Evolutionary conservation across 768 basidiomycete genomes (phyloP), one percentile per base, ranked within the genome.

Genomic region (Mycena venus): DNA sequence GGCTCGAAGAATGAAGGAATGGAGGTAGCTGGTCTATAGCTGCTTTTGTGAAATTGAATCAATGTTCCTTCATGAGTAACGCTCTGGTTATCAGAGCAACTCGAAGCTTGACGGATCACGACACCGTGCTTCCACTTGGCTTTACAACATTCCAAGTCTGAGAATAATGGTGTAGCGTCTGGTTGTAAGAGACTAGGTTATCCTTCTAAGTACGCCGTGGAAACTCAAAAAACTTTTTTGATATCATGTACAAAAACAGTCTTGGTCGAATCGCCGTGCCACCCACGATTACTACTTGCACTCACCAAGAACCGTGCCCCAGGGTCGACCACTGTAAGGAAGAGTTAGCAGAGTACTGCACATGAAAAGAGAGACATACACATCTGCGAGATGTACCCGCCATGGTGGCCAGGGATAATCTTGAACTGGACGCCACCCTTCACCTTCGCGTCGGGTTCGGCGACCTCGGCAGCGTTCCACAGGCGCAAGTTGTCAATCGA

Each of bases 381-480:
- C 91, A 99, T 95, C 79, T 96, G 93, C 3, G 96, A 98, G 4
- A 99, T 91, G 78, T 93, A 94, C 11, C 97, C 98, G 42, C 97
- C 97, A 84, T 98, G 96, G 85, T 98, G 98, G 0, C 97, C 98
- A 14, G 96, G 93, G 42, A 99, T 94, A 73, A 99, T 97, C 85
- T 96, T 97, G 88, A 98, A 99, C 67, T 93, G 95, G 21, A 94
- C 92, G 10, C 93, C 91, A 68, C 92, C 90, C 82, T 88, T 91
- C 71, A 86, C 84, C 80, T 89, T 92, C 21, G 87, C 87, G 75
- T 96, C 95, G 15, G 86, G 82, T 79, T 94, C 93, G 42, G 89
- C 90, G 31, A 92, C 91, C 69, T 96, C 95, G 15, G 92, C 90
- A 15, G 95, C 94, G 77, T 99, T 96, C 97, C 97, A 99, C 44